A percentile compares a stretch with the other conserved stretches of the same genome.
These are phyloP conservation scores for Hirschioporus abietinus DNA, from an alignment of 768 basidiomycete species.

Conservation along the genomic window DNA sequence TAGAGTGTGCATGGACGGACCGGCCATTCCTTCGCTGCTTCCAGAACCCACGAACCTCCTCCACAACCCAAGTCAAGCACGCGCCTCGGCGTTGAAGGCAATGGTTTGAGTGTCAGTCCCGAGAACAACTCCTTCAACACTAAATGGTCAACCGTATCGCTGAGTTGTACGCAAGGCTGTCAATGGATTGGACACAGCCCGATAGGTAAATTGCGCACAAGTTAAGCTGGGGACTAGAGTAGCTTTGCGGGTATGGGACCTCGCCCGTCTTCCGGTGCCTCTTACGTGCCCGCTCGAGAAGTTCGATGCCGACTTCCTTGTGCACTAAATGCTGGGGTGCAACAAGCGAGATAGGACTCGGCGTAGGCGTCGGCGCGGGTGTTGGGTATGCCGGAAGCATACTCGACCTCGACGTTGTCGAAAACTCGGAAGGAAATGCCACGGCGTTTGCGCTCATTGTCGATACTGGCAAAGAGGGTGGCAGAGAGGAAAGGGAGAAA, in stretches of 20 bases:
- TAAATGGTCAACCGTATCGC: constrained; percentile 71
- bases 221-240: constrained; percentile 42
- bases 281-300: constrained; percentile 31
- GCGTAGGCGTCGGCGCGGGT: constrained; percentile 10
- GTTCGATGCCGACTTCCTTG: constrained; percentile 42
- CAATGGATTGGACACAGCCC: neutral
- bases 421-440: neutral
- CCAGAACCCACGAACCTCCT: constrained; percentile 63
- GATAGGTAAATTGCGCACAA: constrained; percentile 37
- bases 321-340: constrained; percentile 9
- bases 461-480: neutral
- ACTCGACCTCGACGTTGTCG: neutral
- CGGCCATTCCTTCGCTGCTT: constrained; percentile 62
- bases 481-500: neutral
- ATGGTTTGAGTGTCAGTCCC: constrained; percentile 46
- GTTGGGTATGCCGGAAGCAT: neutral
- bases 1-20: constrained; percentile 30
- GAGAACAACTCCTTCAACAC: constrained; percentile 46
- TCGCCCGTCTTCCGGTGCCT: constrained; percentile 42
- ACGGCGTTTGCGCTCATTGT: neutral
- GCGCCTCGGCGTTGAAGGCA: constrained; percentile 45
- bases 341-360: constrained; percentile 9
- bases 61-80: constrained; percentile 73
- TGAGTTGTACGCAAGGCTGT: constrained; percentile 19
- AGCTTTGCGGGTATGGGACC: constrained; percentile 51